Evolutionary conservation across 2,329 filamentous ascomycete genomes (phyloP).

Genomic region (Didymella pinodella): DNA sequence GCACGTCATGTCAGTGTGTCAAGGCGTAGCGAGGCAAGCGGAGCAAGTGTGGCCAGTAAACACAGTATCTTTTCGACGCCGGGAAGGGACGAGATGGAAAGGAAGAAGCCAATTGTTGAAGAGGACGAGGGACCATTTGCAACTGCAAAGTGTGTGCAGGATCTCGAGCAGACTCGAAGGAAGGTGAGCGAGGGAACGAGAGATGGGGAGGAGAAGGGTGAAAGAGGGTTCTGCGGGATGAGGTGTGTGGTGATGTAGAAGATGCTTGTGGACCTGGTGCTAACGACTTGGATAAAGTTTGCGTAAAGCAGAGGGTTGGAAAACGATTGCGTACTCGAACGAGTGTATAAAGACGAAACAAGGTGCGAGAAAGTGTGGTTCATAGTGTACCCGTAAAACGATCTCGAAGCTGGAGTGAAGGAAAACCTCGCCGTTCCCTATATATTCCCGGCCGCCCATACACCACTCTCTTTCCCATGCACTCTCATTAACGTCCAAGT

Average conservation of each 20-base stretch:
- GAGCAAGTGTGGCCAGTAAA: slow-evolving; percentile 12
- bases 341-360: not conserved
- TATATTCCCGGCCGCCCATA: not conserved
- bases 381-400: not conserved
- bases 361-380: not conserved
- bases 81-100: slow-evolving; percentile 43
- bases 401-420: not conserved
- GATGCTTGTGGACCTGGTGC: not conserved
- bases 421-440: not conserved
- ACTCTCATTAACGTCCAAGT: not conserved
- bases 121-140: slow-evolving; percentile 38
- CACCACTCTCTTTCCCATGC: not conserved
- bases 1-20: slow-evolving; percentile 3
- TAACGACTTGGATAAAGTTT: not conserved
- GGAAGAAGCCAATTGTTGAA: slow-evolving; percentile 37
- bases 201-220: not conserved
- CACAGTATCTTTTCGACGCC: slow-evolving; percentile 37
- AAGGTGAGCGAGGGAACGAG: slow-evolving; percentile 21
- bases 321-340: not conserved
- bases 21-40: slow-evolving; percentile 11
- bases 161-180: slow-evolving; percentile 28
- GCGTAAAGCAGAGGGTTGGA: not conserved
- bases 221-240: slow-evolving; percentile 9
- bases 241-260: slow-evolving; percentile 31
- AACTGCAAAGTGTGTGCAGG: slow-evolving; percentile 23